These are phyloP conservation scores for Akebia trifoliata DNA, from an alignment of 164 flowering plant species.

Conservation along the genomic window DNA sequence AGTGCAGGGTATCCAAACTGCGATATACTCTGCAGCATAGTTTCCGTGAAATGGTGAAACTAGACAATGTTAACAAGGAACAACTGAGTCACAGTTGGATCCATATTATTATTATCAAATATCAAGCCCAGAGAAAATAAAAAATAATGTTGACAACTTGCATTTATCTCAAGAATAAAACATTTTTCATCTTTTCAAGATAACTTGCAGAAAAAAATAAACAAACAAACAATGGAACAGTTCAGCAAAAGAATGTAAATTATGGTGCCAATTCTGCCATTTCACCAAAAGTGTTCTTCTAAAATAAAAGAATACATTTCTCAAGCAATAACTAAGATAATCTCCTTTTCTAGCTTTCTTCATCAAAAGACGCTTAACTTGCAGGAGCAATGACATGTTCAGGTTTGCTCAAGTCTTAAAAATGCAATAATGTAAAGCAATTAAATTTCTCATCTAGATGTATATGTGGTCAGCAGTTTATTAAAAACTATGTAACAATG, in stretches of 20 bases:
- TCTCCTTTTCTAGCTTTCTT: neutral
- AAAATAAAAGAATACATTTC: neutral
- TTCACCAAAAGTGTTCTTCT: neutral
- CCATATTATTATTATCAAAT: neutral
- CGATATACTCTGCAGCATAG: constrained; percentile 29
- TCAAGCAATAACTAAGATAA: neutral
- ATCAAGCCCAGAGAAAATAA: neutral
- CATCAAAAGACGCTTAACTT: neutral
- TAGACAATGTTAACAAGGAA: neutral
- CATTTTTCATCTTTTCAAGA: too few relatives aligned
- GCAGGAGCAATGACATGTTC: neutral
- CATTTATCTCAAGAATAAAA: too few relatives aligned
- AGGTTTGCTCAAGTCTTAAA: neutral
- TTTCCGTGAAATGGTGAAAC: constrained; percentile 4
- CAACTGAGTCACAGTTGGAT: neutral
- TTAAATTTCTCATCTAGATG: neutral
- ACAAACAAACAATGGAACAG: too few relatives aligned
- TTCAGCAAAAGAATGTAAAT: neutral
- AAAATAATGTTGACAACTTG: too few relatives aligned
- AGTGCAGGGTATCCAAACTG: constrained; percentile 20
- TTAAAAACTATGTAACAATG: too few relatives aligned
- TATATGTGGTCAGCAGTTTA: neutral
- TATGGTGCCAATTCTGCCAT: neutral
- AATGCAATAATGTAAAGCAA: neutral
- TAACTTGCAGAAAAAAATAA: too few relatives aligned